These are phyloP conservation scores for Saccharomyces kudriavzevii DNA, from an alignment of 805 yeast species.

Conservation along the genomic window DNA sequence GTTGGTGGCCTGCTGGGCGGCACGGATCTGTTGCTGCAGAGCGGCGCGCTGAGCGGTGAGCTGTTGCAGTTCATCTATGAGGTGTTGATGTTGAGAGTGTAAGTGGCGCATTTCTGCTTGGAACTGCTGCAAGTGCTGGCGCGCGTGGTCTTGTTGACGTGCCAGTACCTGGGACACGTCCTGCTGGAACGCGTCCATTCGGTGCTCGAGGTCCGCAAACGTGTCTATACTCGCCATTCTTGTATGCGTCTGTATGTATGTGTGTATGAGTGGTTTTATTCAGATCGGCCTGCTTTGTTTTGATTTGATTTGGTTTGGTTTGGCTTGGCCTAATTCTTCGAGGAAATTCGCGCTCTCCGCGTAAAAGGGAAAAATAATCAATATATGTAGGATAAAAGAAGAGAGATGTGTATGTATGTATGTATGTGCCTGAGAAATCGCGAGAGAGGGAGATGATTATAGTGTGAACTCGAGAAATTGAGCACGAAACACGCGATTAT, in stretches of 20 bases:
- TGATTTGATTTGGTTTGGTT: background rate
- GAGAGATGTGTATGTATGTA: background rate
- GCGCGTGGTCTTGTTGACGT: background rate
- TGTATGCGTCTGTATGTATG: background rate
- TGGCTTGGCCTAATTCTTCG: background rate
- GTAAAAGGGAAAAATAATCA: background rate
- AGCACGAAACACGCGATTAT: background rate
- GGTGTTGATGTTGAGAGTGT: background rate
- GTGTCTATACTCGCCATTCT: background rate
- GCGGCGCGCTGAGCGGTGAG: background rate
- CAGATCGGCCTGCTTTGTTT: background rate
- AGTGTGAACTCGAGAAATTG: background rate
- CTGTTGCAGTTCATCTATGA: background rate
- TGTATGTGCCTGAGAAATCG: too few relatives aligned
- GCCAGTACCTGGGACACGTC: background rate
- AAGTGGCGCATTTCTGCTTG: background rate
- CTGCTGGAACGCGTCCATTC: background rate
- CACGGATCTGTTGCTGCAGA: background rate
- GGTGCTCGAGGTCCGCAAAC: background rate
- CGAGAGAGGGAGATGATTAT: background rate
- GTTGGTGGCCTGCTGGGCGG: background rate
- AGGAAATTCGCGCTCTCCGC: background rate
- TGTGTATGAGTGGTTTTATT: background rate
- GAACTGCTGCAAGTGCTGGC: background rate
- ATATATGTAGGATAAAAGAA: background rate